These are phyloP conservation scores for Sphaerulina vaccinii DNA, from an alignment of 2,329 filamentous ascomycete genomes.

Conservation along the genomic window DNA sequence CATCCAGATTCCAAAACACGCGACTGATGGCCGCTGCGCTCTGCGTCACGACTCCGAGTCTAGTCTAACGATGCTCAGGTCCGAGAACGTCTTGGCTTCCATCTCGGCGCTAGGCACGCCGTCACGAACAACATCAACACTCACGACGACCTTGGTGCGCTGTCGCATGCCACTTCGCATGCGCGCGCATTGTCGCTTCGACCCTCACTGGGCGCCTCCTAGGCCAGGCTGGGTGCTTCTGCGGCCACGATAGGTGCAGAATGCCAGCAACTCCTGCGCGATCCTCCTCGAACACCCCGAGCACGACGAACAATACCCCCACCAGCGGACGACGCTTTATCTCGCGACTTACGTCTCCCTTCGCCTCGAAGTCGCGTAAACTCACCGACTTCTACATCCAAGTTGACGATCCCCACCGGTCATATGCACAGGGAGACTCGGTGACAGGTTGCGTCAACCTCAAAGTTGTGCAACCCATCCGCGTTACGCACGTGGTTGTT, in stretches of 20 bases:
- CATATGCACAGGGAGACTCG: constrained; percentile 72
- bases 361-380: constrained; percentile 59
- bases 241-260: constrained; percentile 5
- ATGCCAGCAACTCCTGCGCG: constrained; percentile 20
- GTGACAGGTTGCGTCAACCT: constrained; percentile 72
- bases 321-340: constrained; percentile 42
- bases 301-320: constrained; percentile 8
- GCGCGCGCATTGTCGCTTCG: constrained; percentile 15
- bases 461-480: constrained; percentile 69
- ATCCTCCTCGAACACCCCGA: constrained; percentile 14
- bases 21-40: not conserved
- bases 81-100: not conserved
- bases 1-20: not conserved
- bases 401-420: constrained; percentile 72
- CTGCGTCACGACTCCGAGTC: not conserved
- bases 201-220: constrained; percentile 3
- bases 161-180: constrained; percentile 2
- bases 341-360: constrained; percentile 56
- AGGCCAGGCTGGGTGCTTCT: constrained; percentile 1
- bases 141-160: not conserved
- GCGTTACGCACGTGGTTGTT: constrained; percentile 77
- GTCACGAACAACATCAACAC: not conserved
- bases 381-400: constrained; percentile 76
- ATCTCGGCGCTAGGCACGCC: not conserved
- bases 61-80: constrained; percentile 1